A percentile compares a stretch with the other conserved stretches of the same genome.
Conservation (phyloP, 129 eudicot species). For the Artemisia tridentata region DNA sequence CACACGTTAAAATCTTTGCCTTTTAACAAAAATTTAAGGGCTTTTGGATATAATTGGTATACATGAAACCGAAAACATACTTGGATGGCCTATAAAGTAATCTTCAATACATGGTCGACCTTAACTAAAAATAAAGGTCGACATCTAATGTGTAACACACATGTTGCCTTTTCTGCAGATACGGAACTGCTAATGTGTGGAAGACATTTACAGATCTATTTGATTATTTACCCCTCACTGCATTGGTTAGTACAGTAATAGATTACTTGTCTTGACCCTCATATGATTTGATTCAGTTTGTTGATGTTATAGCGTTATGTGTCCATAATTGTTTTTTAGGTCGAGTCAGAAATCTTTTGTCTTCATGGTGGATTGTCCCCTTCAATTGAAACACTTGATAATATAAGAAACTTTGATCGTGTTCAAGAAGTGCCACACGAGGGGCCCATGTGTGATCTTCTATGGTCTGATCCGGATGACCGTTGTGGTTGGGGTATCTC, state of each 20-base stretch:
- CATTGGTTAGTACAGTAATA: constrained; percentile 43
- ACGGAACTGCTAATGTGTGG: constrained; percentile 95
- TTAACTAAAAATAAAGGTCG: no score
- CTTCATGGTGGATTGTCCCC: constrained; percentile 95
- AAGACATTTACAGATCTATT: constrained; percentile 90
- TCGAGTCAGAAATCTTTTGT: constrained; percentile 89
- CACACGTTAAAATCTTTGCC: no score
- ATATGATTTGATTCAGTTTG: background rate
- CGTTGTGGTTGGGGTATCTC: constrained; percentile 98
- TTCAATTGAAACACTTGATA: constrained; percentile 83
- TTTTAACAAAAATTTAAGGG: no score
- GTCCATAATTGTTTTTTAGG: constrained; percentile 36
- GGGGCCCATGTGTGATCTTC: constrained; percentile 94
- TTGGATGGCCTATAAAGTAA: no score
- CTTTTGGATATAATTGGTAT: no score
- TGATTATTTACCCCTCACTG: constrained; percentile 92
- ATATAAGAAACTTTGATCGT: constrained; percentile 77
- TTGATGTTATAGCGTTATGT: background rate
- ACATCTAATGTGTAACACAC: no score
- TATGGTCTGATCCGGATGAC: constrained; percentile 96
- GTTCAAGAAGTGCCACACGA: constrained; percentile 98
- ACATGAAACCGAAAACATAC: no score
- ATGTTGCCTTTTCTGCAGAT: constrained; percentile 38
- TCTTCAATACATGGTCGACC: no score
- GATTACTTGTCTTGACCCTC: background rate